These are phyloP conservation scores for Mucor indicus DNA, from an alignment of 371 early-diverging fungal species.

Conservation along the genomic window DNA sequence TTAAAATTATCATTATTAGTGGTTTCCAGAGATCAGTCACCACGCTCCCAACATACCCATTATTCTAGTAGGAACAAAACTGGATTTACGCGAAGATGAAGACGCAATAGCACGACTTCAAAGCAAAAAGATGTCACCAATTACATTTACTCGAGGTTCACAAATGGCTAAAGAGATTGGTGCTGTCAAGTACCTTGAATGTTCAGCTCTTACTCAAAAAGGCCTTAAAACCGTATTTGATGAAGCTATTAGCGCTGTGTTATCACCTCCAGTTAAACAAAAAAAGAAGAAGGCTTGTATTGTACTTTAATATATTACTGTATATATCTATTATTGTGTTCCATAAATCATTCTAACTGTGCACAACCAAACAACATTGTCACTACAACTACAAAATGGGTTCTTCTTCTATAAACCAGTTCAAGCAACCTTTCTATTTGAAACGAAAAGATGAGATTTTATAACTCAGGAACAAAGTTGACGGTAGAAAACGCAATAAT, in stretches of 20 bases:
- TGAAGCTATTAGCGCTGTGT: conserved; percentile 92
- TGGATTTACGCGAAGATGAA: conserved; percentile 92
- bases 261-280: conserved; percentile 63
- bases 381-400: too few species aligned
- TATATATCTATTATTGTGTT: conserved; percentile 6
- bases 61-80: conserved; percentile 96
- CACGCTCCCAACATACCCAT: conserved; percentile 92
- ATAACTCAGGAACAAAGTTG: too few species aligned
- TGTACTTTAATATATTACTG: conserved; percentile 53
- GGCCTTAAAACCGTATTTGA: conserved; percentile 97
- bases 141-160: conserved; percentile 83
- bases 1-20: conserved; percentile 49
- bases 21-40: conserved; percentile 92
- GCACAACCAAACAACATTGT: too few species aligned
- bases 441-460: too few species aligned
- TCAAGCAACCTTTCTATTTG: too few species aligned
- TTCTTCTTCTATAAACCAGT: too few species aligned
- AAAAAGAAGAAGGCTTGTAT: conserved; percentile 70
- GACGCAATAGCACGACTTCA: conserved; percentile 83
- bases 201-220: conserved; percentile 95
- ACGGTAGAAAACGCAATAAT: too few species aligned
- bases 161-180: conserved; percentile 86
- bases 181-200: conserved; percentile 93
- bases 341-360: too few species aligned
- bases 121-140: conserved; percentile 84